Base-by-base conservation (phyloP, 768 basidiomycete species). In the Crassisporium funariophilum region DNA sequence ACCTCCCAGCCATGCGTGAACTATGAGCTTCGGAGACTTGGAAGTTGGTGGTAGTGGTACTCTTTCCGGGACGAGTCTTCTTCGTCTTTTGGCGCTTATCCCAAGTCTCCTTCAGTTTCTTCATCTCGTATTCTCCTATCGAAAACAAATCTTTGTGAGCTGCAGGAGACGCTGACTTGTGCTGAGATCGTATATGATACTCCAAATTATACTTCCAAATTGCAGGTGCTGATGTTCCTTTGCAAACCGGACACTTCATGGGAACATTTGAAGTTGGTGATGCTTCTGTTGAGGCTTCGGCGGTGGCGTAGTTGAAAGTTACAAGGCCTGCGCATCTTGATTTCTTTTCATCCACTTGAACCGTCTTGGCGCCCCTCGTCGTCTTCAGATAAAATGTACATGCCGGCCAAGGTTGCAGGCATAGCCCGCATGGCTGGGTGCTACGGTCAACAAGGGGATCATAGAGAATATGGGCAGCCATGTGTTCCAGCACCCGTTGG, bases 371-470 rank as follows among this genome's bases (percentile, higher is more conserved):
- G 2, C 57, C 59, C 13, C 42, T 46, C 10, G 36, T 41, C 41
- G 50, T 58, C 4, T 12, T 43, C 9, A 62, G 34, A 13, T 45
- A 29, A 39, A 62, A 53, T 4, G 21, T 25, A 38, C 58, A 60
- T n/a, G n/a, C n/a, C n/a, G 42, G 46, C 1, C 38, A 46, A 1
- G 57, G 57, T 2, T 53, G 47, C 5, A 62, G 47, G 19, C 58
- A 62, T 0, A 62, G 31, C 4, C 61, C 57, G 27, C 61, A 60
- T 9, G 57, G 61, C 29, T 60, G 37, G 4, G 46, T 1, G 39
- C 17, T 3, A 12, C 15, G n/a, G 15, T 22, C 8, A 8, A 60
- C 12, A 0, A n/a, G 16, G 15, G 10, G 2, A 25, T 60, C 53
- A 23, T 52, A 44, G 0, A 62, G 41, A 17, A 62, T 54, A 25